Conservation (phyloP, 495 filamentous ascomycete genomes). For the Penicillium bovifimosum region DNA sequence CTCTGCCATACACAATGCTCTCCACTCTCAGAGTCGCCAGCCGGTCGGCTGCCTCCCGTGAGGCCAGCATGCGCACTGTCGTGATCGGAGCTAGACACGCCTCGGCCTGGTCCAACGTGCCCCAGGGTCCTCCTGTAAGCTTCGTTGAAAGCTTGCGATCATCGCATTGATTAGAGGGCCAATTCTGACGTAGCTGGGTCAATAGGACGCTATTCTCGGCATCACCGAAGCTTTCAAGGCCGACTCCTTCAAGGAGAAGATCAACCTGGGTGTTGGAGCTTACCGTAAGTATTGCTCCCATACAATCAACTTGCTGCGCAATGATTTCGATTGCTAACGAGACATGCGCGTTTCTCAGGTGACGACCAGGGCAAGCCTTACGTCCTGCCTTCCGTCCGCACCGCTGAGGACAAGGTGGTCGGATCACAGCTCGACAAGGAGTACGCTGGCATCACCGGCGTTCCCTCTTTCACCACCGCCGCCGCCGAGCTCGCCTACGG, state of each 20-base stretch:
- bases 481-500: constrained; percentile 90
- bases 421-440: constrained; percentile 81
- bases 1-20: constrained; percentile 40
- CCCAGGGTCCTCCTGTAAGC: constrained; percentile 90
- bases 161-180: neutral
- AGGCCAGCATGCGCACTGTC: constrained; percentile 43
- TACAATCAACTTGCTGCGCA: neutral
- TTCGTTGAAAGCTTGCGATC: constrained; percentile 2
- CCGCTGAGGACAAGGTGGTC: constrained; percentile 84
- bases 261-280: constrained; percentile 77
- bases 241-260: constrained; percentile 85
- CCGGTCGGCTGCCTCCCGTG: constrained; percentile 47
- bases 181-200: constrained; percentile 27
- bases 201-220: constrained; percentile 77
- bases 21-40: constrained; percentile 52
- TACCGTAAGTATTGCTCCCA: constrained; percentile 40
- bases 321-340: constrained; percentile 4
- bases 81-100: constrained; percentile 57
- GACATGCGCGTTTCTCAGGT: constrained; percentile 35
- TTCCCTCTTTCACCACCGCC: constrained; percentile 87
- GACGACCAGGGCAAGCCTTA: constrained; percentile 97
- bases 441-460: constrained; percentile 94
- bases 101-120: constrained; percentile 83
- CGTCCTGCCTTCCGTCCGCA: constrained; percentile 86
- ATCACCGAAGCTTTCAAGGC: constrained; percentile 99